Base-by-base conservation (phyloP, 192 early-diverging fungal genomes). In the Coemansia sp. region DNA sequence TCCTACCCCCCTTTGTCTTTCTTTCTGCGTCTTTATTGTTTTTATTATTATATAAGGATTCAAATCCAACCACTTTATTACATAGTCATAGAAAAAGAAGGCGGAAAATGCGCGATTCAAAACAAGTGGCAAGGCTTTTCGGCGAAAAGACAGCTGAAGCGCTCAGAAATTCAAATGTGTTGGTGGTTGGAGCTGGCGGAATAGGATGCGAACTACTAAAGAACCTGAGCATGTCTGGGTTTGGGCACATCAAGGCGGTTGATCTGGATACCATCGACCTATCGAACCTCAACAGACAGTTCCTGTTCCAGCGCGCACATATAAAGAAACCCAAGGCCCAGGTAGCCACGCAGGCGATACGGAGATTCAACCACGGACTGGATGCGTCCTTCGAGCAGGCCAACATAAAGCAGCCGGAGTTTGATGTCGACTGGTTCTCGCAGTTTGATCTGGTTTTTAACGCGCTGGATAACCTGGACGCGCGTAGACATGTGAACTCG, bases 141-240 rank as follows among this genome's bases (percentile, higher is more conserved):
- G 72, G 81, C 26, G 41, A 56, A 48, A 41, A 75, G 9, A 67
- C 76, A 7, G 76, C 61, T 5, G 38, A 6, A 1, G 52, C 37
- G 9, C 32, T 78, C 0, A 26, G 76, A 43, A 39, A 11, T 3
- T 70, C 81, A 9, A 81, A 77, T 2, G 77, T 92, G 37, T 72
- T 93, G 53, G 85, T 93, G 56, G 88, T 93, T 13, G 92, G 92
- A 12, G 90, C 92, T 16, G 98, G 98, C 66, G 98, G 98, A 13
- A 99, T 99, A 56, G 98, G 98, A 48, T 99, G 98, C 84, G 98
- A 99, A 75, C 80, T 99, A 44, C 85, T 99, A 9, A 99, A 99
- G 82, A 91, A 96, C 77, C 86, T 99, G 16, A 91, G 95, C 45
- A 74, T 96, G 81, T 85, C 88, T 18, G 97, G 97, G 23, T 97